These are phyloP conservation scores for Diaporthe sp. DNA, from an alignment of 2,329 filamentous ascomycete genomes.

Conservation along the genomic window DNA sequence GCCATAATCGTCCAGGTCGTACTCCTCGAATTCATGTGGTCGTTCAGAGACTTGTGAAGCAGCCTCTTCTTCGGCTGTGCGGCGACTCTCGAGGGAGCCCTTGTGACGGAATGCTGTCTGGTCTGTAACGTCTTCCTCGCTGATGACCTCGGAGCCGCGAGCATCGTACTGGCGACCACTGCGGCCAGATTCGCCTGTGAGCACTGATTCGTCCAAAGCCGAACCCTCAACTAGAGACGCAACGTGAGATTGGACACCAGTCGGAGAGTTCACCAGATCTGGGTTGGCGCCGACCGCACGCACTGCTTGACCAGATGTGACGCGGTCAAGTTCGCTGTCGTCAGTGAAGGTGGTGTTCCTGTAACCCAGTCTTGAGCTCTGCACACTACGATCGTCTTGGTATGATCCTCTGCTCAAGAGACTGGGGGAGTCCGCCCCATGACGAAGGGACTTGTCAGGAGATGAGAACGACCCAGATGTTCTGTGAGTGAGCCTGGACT, in stretches of 20 bases:
- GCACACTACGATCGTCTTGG: conserved; percentile 70
- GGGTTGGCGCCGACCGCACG: conserved; percentile 80
- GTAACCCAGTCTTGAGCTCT: conserved; percentile 70
- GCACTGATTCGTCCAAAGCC: conserved; percentile 74
- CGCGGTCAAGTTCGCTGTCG: conserved; percentile 70
- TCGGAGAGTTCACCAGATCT: conserved; percentile 78
- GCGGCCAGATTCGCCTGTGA: conserved; percentile 72
- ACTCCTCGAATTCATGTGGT: conserved; percentile 59
- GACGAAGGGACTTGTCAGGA: conserved; percentile 68
- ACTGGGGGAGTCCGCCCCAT: conserved; percentile 61
- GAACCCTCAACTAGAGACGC: conserved; percentile 89
- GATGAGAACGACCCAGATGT: conserved; percentile 73
- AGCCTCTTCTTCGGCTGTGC: conserved; percentile 55
- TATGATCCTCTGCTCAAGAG: conserved; percentile 66
- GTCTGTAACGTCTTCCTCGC: conserved; percentile 52
- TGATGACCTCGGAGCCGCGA: conserved; percentile 55
- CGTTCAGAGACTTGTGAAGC: conserved; percentile 57
- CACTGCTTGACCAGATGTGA: conserved; percentile 78
- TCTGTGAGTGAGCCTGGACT: conserved; percentile 67
- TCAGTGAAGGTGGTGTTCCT: conserved; percentile 65
- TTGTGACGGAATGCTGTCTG: conserved; percentile 54
- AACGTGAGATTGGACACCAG: conserved; percentile 88
- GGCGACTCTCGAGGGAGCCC: conserved; percentile 56
- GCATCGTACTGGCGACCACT: conserved; percentile 63
- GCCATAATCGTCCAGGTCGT: conserved; percentile 71